Conservation (phyloP, 2,329 filamentous ascomycete species). For the Biscogniauxia sp. region DNA sequence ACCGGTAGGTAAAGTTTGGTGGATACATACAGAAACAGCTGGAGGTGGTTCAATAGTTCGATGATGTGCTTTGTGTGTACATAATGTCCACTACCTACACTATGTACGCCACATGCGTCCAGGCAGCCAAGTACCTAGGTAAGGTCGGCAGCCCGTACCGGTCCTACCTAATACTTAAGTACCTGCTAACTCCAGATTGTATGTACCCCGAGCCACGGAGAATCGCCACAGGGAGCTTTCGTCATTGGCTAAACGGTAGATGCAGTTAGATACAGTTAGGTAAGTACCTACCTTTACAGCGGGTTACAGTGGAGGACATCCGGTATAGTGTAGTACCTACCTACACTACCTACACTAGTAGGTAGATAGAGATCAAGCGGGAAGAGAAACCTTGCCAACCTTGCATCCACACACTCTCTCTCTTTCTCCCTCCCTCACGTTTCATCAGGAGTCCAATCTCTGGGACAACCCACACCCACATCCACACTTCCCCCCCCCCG, state of each 20-base stretch:
- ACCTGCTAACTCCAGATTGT: too few species aligned
- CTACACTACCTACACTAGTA: too few species aligned
- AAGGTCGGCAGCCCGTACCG: too few species aligned
- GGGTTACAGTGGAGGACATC: neutral
- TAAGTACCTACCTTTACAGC: neutral
- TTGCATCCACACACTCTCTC: neutral
- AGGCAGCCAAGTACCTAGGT: too few species aligned
- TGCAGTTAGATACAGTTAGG: neutral
- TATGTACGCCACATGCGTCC: constrained; percentile 1
- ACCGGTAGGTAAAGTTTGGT: too few species aligned
- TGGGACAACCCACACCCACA: neutral
- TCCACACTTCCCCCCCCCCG: neutral
- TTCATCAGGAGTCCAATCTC: neutral
- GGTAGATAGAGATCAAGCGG: too few species aligned
- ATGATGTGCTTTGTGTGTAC: neutral
- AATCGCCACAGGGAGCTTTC: constrained; percentile 1
- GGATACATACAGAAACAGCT: too few species aligned
- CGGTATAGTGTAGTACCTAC: too few species aligned
- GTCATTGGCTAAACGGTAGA: neutral
- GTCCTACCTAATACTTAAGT: too few species aligned
- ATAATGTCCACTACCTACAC: neutral
- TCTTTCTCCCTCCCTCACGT: neutral
- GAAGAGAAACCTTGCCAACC: too few species aligned
- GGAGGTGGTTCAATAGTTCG: neutral
- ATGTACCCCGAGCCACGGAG: neutral